A percentile compares a stretch with the other conserved stretches of the same genome.
These are phyloP conservation scores for Neurospora hispaniola DNA, from an alignment of 495 filamentous ascomycete genomes.

Conservation along the genomic window DNA sequence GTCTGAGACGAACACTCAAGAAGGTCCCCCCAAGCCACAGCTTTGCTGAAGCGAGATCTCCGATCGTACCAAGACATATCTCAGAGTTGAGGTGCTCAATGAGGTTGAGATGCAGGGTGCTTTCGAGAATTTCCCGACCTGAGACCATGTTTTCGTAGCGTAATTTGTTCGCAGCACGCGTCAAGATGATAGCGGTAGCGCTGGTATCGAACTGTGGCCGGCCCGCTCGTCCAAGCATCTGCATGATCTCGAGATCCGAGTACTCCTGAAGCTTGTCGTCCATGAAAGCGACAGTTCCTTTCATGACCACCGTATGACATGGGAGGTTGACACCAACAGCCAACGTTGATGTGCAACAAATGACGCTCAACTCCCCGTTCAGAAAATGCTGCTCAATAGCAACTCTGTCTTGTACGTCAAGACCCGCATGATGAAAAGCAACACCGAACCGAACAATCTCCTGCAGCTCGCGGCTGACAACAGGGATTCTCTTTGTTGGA, in stretches of 20 bases:
- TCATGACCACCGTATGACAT: slow-evolving; percentile 86
- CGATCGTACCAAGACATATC: slow-evolving; percentile 75
- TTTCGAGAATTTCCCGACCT: slow-evolving; percentile 77
- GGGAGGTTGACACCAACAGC: slow-evolving; percentile 92
- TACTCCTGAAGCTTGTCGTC: slow-evolving; percentile 61
- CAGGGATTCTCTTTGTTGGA: slow-evolving; percentile 43
- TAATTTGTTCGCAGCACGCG: slow-evolving; percentile 51
- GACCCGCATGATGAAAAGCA: slow-evolving; percentile 88
- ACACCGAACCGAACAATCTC: slow-evolving; percentile 59
- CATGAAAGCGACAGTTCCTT: slow-evolving; percentile 70
- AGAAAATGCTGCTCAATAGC: slow-evolving; percentile 65
- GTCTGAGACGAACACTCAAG: slow-evolving; percentile 67
- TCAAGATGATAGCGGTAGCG: slow-evolving; percentile 82
- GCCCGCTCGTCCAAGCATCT: slow-evolving; percentile 93
- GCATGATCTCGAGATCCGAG: slow-evolving; percentile 89
- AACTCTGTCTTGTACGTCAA: slow-evolving; percentile 59
- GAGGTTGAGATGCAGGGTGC: slow-evolving; percentile 74
- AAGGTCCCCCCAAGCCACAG: slow-evolving; percentile 83
- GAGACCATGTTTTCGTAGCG: slow-evolving; percentile 78
- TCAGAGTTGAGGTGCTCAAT: slow-evolving; percentile 94
- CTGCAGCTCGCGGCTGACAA: slow-evolving; percentile 52
- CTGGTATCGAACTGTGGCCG: slow-evolving; percentile 85
- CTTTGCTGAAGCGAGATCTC: slow-evolving; percentile 57
- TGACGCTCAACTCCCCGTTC: slow-evolving; percentile 68
- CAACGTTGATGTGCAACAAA: slow-evolving; percentile 92